Evolutionary conservation across 208 protist genomes (phyloP), one percentile per base, ranked within the genome.

Genomic region (Strigomonas culicis): DNA sequence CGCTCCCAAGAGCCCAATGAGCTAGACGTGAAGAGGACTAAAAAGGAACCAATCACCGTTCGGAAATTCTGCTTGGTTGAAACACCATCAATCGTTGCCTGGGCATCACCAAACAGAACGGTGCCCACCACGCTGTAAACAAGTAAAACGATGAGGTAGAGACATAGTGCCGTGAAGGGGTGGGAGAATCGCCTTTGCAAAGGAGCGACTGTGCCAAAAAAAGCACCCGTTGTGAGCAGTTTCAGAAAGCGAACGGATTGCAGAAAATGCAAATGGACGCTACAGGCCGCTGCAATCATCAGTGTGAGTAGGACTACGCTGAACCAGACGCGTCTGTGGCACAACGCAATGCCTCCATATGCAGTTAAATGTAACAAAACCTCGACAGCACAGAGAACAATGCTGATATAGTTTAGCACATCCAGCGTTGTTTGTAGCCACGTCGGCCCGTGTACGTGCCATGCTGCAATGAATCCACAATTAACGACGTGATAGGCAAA

Each of bases 41-140:
- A 68, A 15, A 87, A 55, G 4, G 86, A 73, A 13, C 59, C 59
- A 50, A 78, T 72, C 7, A 86, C 70, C 1, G 77, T 88, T 32
- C 56, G 41, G 65, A 92, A 92, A 66, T 89, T 89, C 17, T 71
- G 73, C 63, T 78, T 72, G n/a, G 67, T 65, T 2, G 74, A 74
- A n/a, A 88, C 43, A 46, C 74, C 50, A 4, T 66, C 36, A 49
- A 3, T 49, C 8, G 43, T 3, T 49, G 2, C 10, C n/a, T 49
- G 49, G 56, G 72, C 47, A 51, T 68, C 52, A 49, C 80, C 79
- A 52, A 92, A 83, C 10, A 92, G 15, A 1, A 68, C 51, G 7
- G 70, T 73, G 15, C 76, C 86, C 8, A 86, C 77, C 0, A 80
- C 71, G 15, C 72, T 78, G 68, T 84, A 92, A 19, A 56, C 60